Base-by-base conservation (phyloP, 1,284 basidiomycete species). In the Stygiomarasmius scandens region DNA sequence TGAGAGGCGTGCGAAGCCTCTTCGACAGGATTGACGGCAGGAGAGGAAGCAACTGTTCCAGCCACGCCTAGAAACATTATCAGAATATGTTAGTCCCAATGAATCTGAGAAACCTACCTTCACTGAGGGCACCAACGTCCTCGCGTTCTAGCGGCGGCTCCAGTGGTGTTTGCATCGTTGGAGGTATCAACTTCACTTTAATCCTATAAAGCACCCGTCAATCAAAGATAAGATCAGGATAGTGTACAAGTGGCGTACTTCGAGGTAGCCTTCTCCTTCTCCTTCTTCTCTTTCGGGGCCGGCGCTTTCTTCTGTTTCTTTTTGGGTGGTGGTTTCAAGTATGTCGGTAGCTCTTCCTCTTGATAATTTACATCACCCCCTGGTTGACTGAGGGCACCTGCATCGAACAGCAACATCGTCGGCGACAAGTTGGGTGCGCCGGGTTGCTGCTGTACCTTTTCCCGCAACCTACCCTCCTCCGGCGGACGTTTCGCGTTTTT, bases 41-140 rank as follows among this genome's bases (percentile, higher is more conserved):
- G 80, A 1, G 80, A 81, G 9, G 80, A 82, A 20, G 79, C 78
- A 16, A 78, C 80, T 32, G 80, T 82, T 34, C 74, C 78, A 20
- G 77, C 73, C 61, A 76, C 74, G 51, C 71, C 79, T 75, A 59
- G 53, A 45, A 8, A 43, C 22, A 32, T 16, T 51, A 20, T 49
- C 20, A 50, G 25, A 45, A 52, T 56, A n/a, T n/a, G n/a, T n/a
- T n/a, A n/a, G n/a, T n/a, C n/a, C n/a, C n/a, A n/a, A n/a, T n/a
- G n/a, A n/a, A n/a, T n/a, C n/a, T n/a, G n/a, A n/a, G n/a, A 25
- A 19, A 22, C 29, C 52, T 56, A 71, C 70, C 66, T 67, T 72
- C 80, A 60, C 78, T 81, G 29, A 75, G 61, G 19, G 70, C 69
- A 32, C 71, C 78, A 27, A 67, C 59, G 47, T 77, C 76, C 22